These are phyloP conservation scores for Pichia terricola DNA, from an alignment of 1,139 yeast species.

Conservation along the genomic window DNA sequence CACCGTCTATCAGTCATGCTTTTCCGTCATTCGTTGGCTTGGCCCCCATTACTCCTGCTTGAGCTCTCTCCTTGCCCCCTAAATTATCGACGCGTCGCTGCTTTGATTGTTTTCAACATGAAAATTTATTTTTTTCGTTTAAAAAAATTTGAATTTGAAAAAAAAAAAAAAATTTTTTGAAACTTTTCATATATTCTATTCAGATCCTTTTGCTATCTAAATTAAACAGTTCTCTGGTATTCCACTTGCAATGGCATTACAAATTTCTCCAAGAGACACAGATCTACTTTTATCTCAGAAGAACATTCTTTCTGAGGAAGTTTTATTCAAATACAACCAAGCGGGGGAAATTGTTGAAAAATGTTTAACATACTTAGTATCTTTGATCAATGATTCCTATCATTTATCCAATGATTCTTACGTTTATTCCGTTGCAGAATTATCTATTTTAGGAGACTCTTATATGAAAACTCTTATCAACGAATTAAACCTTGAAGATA, in stretches of 20 bases:
- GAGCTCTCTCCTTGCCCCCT: too few relatives aligned
- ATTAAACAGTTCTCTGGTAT: too few relatives aligned
- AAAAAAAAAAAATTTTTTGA: too few relatives aligned
- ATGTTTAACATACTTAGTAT: conserved; percentile 55
- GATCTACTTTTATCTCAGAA: conserved; percentile 65
- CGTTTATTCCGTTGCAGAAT: conserved; percentile 55
- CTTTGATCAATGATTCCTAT: conserved; percentile 62
- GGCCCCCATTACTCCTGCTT: too few relatives aligned
- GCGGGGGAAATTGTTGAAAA: conserved; percentile 94
- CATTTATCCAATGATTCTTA: conserved; percentile 40
- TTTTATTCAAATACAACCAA: conserved; percentile 71
- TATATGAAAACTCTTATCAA: conserved; percentile 50
- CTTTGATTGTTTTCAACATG: too few relatives aligned
- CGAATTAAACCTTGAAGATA: conserved; percentile 35
- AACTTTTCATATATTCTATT: too few relatives aligned
- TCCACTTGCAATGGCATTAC: conserved; percentile 18
- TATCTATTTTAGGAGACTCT: conserved; percentile 76
- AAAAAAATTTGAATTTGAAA: too few relatives aligned
- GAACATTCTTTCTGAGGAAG: conserved; percentile 52
- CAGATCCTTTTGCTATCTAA: too few relatives aligned
- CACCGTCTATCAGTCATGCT: too few relatives aligned
- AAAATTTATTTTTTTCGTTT: too few relatives aligned
- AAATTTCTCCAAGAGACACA: conserved; percentile 39
- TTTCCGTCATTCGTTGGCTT: too few relatives aligned
- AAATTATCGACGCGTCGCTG: too few relatives aligned